A percentile compares a stretch with the other conserved stretches of the same genome.
Conservation (phyloP, 2,329 filamentous ascomycete species). For the Claviceps sp. region DNA sequence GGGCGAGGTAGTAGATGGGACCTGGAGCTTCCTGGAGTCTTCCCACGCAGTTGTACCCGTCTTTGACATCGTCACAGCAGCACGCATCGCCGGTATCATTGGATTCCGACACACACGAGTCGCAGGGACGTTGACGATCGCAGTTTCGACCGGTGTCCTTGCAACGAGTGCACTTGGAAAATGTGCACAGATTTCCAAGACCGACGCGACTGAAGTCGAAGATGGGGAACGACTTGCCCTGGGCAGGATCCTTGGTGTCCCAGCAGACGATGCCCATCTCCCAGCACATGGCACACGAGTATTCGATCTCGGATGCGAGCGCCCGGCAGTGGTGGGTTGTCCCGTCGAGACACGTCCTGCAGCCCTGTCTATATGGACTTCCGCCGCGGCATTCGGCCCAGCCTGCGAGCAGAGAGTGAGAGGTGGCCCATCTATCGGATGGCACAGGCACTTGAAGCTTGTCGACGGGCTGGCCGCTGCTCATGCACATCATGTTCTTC, state of each 20-base stretch:
- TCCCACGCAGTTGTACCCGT: slow-evolving; percentile 9
- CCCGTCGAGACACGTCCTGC: slow-evolving; percentile 7
- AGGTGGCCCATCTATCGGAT: slow-evolving; percentile 8
- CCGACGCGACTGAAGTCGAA: slow-evolving; percentile 19
- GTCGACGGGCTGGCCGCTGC: slow-evolving; percentile 6
- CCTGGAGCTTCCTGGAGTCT: slow-evolving; percentile 9
- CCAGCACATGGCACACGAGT: slow-evolving; percentile 16
- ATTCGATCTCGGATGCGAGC: slow-evolving; percentile 3
- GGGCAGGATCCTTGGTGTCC: not conserved
- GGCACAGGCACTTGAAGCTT: slow-evolving; percentile 3
- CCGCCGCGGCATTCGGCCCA: slow-evolving; percentile 9
- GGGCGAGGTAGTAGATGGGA: slow-evolving; percentile 21
- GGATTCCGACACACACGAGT: slow-evolving; percentile 16
- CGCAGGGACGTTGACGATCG: slow-evolving; percentile 25
- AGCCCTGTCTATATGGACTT: slow-evolving; percentile 9
- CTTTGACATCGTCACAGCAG: slow-evolving; percentile 2
- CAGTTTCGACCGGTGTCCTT: slow-evolving; percentile 13
- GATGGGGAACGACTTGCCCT: slow-evolving; percentile 10
- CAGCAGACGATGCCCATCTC: slow-evolving; percentile 19
- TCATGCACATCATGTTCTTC: slow-evolving; percentile 10
- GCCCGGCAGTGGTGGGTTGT: slow-evolving; percentile 10
- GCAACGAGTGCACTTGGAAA: slow-evolving; percentile 15
- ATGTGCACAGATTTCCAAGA: slow-evolving; percentile 16
- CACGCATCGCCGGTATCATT: not conserved
- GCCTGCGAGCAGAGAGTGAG: slow-evolving; percentile 5